Evolutionary conservation across 1,284 basidiomycete species (phyloP), one percentile per base, ranked within the genome.

Genomic region (Cryptococcus sp.): DNA sequence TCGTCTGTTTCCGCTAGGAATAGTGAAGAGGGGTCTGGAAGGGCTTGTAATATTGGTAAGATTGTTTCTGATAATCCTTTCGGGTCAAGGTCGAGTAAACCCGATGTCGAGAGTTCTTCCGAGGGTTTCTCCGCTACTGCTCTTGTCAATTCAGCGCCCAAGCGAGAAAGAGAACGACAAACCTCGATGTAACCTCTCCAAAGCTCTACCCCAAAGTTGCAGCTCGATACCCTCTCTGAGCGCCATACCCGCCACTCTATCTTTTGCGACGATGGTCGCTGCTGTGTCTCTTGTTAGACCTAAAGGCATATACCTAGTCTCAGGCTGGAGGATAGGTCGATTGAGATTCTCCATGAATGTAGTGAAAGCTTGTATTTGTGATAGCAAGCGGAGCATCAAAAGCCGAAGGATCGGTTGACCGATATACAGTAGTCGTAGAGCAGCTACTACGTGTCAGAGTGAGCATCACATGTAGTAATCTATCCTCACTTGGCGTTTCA

Each of bases 261-360:
- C 62, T 33, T 58, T 54, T 11, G 68, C 71, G 2, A 74, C 51
- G 3, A 69, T 49, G 1, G 70, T 69, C 6, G 68, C 68, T 47
- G 60, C 58, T 6, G 63, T 50, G 43, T 65, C 62, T 15, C 67
- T 58, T 14, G 14, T 31, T 4, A 41, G 44, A 14, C 58, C 48
- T 13, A 63, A 34, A 44, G 49, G 49, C 4, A 57, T 50, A 15
- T 46, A 53, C 32, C 63, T 14, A 11, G 49, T 7, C 13, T 50
- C 63, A 38, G 70, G 68, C 15, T 58, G 63, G 2, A 65, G 55
- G 49, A 73, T 73, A 4, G 72, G 67, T n/a, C 56, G 41, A 32
- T 70, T 65, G 11, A 73, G 57, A 2, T 50, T 50, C 0, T 52
- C 49, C 11, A 70, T 46, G 47, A 64, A 74, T 4, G 46, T 53